Percentiles rank a stretch among this genome's conserved stretches.
These are phyloP conservation scores for Tricholoma hemisulphureum DNA, from an alignment of 768 basidiomycete genomes.

Conservation along the genomic window DNA sequence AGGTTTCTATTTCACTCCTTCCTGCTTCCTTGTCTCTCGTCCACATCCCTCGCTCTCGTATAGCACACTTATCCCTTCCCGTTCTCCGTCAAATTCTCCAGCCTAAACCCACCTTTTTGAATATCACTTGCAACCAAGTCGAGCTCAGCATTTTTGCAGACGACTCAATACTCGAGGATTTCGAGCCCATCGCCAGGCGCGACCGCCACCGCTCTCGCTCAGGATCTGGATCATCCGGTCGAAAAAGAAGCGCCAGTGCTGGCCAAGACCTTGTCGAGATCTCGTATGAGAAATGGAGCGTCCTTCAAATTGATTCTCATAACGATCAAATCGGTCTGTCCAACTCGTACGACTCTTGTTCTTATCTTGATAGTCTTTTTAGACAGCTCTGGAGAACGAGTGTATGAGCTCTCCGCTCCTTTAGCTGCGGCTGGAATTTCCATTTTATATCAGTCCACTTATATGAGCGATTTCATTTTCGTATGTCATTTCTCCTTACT, in stretches of 20 bases:
- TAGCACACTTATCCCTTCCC: slow-evolving; percentile 54
- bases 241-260: slow-evolving; percentile 22
- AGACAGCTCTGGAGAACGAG: slow-evolving; percentile 72
- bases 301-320: slow-evolving; percentile 80
- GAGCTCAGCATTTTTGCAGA: slow-evolving; percentile 77
- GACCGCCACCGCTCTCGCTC: slow-evolving; percentile 50
- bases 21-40: slow-evolving; percentile 71
- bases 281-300: slow-evolving; percentile 73
- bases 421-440: slow-evolving; percentile 76
- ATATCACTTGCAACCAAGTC: slow-evolving; percentile 74
- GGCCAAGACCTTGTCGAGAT: slow-evolving; percentile 59
- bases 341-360: slow-evolving; percentile 4
- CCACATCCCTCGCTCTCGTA: slow-evolving; percentile 70
- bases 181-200: slow-evolving; percentile 57
- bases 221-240: slow-evolving; percentile 32
- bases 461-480: slow-evolving; percentile 81
- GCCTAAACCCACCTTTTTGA: slow-evolving; percentile 66
- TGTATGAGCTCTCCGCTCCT: slow-evolving; percentile 74
- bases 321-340: slow-evolving; percentile 63
- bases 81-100: slow-evolving; percentile 69
- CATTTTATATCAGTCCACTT: slow-evolving; percentile 80
- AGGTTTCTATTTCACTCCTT: slow-evolving; percentile 66
- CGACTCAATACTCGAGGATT: slow-evolving; percentile 52
- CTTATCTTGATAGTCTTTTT: slow-evolving; percentile 5
- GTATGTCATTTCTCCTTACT: slow-evolving; percentile 38